A percentile compares a stretch with the other conserved stretches of the same genome.
These are phyloP conservation scores for Globisporangium perplexum DNA, from an alignment of 352 stramenopile species.

Conservation along the genomic window DNA sequence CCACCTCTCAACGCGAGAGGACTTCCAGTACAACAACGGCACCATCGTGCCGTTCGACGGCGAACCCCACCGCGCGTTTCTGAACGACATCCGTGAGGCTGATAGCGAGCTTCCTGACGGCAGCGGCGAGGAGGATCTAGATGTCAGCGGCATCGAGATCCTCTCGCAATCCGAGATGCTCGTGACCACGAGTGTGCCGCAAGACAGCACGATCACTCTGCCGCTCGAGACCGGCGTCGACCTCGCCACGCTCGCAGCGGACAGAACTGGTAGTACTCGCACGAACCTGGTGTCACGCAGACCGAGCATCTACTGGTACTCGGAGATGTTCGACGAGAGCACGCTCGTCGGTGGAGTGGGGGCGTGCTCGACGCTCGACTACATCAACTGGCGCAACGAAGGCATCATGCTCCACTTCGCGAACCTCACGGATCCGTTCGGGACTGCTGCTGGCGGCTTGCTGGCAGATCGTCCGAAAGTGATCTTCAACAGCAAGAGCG, in stretches of 20 bases:
- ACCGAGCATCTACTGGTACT: conserved; percentile 70
- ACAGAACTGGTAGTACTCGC: conserved; percentile 5
- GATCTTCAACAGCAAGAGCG: conserved; percentile 82
- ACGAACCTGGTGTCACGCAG: conserved; percentile 13
- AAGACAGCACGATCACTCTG: conserved; percentile 46
- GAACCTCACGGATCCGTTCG: conserved; percentile 92
- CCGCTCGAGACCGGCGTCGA: conserved; percentile 55
- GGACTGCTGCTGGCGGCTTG: conserved; percentile 25
- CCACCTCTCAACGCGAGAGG: conserved; percentile 69
- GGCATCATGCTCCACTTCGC: conserved; percentile 92
- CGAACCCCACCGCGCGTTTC: conserved; percentile 69
- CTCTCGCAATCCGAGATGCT: conserved; percentile 50
- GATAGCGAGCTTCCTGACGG: conserved; percentile 40
- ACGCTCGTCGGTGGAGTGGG: conserved; percentile 72
- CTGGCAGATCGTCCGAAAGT: conserved; percentile 88
- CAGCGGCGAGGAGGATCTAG: conserved; percentile 30
- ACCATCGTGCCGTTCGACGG: conserved; percentile 84
- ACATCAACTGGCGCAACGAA: conserved; percentile 92
- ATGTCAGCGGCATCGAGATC: conserved; percentile 26
- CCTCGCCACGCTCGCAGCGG: conserved; percentile 20
- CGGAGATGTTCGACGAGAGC: conserved; percentile 42
- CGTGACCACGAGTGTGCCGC: conserved; percentile 32
- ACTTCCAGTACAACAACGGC: conserved; percentile 80
- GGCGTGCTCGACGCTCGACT: conserved; percentile 91
- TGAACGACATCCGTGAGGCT: conserved; percentile 60